Evolutionary conservation across 2,329 filamentous ascomycete genomes (phyloP).

Genomic region (Furcasterigmium sp.): DNA sequence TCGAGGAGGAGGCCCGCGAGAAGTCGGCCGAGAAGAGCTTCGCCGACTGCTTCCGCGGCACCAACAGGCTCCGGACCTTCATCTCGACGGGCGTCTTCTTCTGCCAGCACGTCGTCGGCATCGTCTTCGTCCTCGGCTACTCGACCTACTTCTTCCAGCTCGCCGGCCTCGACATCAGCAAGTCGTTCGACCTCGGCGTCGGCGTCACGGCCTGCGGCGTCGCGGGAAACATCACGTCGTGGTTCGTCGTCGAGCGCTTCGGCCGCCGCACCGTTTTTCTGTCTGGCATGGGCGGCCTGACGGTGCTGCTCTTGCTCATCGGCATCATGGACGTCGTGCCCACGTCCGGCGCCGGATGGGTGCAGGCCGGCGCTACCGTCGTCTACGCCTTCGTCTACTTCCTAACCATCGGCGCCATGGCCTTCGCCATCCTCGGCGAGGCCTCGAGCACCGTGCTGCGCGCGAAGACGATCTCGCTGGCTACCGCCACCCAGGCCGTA

Average conservation of each 20-base stretch:
- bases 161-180: conserved; percentile 28
- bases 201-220: conserved; percentile 31
- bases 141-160: conserved; percentile 35
- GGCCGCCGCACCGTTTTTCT: conserved; percentile 9
- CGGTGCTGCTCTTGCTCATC: conserved; percentile 31
- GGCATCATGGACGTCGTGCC: conserved; percentile 27
- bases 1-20: conserved; percentile 41
- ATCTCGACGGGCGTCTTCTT: conserved; percentile 28
- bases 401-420: conserved; percentile 1
- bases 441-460: conserved; percentile 27
- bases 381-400: conserved; percentile 31
- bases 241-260: conserved; percentile 15
- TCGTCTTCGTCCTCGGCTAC: conserved; percentile 27
- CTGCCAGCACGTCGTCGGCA: conserved; percentile 20
- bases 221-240: conserved; percentile 33
- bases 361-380: conserved; percentile 32
- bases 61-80: conserved; percentile 32
- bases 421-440: conserved; percentile 23
- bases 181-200: conserved; percentile 31
- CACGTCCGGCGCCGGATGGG: conserved; percentile 22
- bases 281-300: conserved; percentile 12
- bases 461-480: conserved; percentile 30
- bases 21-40: conserved; percentile 18
- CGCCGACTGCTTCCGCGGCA: conserved; percentile 31
- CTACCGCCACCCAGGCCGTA: conserved; percentile 29